Conservation (phyloP, 1,139 yeast species). For the Debaryomycetaceae sp. region DNA sequence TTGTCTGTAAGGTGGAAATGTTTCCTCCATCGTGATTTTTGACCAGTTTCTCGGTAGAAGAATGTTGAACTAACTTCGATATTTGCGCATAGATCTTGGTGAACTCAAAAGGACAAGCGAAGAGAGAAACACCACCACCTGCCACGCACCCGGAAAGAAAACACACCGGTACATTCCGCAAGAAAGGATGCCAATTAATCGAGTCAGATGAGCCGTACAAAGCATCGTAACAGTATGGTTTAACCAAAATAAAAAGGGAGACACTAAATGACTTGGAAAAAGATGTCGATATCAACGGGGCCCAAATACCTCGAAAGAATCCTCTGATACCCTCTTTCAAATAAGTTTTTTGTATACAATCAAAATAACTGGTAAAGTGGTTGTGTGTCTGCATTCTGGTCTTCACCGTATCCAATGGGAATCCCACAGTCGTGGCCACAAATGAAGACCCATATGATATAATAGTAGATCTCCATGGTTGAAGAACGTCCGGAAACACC, state of each 20-base stretch:
- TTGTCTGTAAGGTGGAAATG: slow-evolving; percentile 27
- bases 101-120: slow-evolving; percentile 85
- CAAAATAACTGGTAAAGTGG: slow-evolving; percentile 52
- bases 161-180: slow-evolving; percentile 63
- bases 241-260: slow-evolving; percentile 56
- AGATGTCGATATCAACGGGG: slow-evolving; percentile 67
- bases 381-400: slow-evolving; percentile 80
- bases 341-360: slow-evolving; percentile 59
- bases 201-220: slow-evolving; percentile 17
- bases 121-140: slow-evolving; percentile 61
- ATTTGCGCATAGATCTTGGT: slow-evolving; percentile 81
- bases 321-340: slow-evolving; percentile 65
- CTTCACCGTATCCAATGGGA: slow-evolving; percentile 81
- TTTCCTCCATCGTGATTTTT: slow-evolving; percentile 9
- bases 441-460: slow-evolving; percentile 66
- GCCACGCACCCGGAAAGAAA: slow-evolving; percentile 63
- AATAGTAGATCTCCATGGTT: slow-evolving; percentile 57
- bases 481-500: slow-evolving; percentile 46
- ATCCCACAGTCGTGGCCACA: slow-evolving; percentile 69
- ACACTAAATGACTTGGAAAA: slow-evolving; percentile 66
- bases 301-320: slow-evolving; percentile 71
- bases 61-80: slow-evolving; percentile 42
- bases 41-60: slow-evolving; percentile 14
- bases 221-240: slow-evolving; percentile 44
- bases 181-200: slow-evolving; percentile 31